Evolutionary conservation across 768 basidiomycete genomes (phyloP), one percentile per base, ranked within the genome.

Genomic region (Lactifluus piperatus): DNA sequence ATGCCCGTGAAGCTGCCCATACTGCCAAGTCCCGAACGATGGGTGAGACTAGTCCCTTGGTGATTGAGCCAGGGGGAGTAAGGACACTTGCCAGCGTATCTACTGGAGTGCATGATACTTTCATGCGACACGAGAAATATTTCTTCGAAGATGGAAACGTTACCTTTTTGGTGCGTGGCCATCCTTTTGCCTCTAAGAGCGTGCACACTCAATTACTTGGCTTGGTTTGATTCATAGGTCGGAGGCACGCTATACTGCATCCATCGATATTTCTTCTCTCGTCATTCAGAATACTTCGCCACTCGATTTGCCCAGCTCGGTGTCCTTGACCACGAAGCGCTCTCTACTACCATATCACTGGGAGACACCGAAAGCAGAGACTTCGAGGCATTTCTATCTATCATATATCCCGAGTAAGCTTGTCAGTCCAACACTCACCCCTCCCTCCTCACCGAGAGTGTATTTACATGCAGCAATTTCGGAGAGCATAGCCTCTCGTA

Each of bases 351-450:
- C 26, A 20, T 62, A 8, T 41, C 45, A 4, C 7, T 62, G 22
- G 46, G 39, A 0, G 54, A 51, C 26, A n/a, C 60, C 47, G 46
- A 57, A 51, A 1, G 44, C 32, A 37, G n/a, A 32, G 63, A 62
- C 6, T 57, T 62, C 9, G 63, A 62, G 1, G 49, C 56, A 2
- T 52, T 58, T 26, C 50, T 48, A 6, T 53, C 54, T 2, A 36
- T 64, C 24, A 24, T 58, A 26, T 55, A 57, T 34, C 62, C 63
- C n/a, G n/a, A 44, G 63, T 64, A 34, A 41, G 63, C 1, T 20
- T 48, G 20, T 27, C 3, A 3, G 18, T 14, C n/a, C 34, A 9
- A 47, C 9, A 5, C 14, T 7, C 18, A 22, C 22, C n/a, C n/a
- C 26, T 13, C 8, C 26, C 16, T 29, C 2, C 7, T 44, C 22